Evolutionary conservation across 176 grass and related monocot genomes (phyloP), one percentile per base, ranked within the genome.

Genomic region (Oryza brachyantha): DNA sequence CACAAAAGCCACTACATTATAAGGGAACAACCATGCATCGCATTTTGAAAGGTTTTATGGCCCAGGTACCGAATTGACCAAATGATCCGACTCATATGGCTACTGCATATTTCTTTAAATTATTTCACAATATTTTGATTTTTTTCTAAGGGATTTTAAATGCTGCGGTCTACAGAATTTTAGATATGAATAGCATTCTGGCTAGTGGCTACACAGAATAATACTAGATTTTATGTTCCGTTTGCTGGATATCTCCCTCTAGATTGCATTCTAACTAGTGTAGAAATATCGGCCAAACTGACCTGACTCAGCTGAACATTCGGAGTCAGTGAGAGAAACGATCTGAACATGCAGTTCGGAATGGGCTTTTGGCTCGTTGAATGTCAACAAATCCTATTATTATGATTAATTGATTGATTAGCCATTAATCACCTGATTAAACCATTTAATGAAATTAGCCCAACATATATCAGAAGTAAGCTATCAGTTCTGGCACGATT

Each of bases 1-100:
- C 91, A 29, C 34, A 79, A 66, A 87, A 83, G 28, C 66, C 91
- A 74, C 80, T 93, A 52, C 64, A 87, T 86, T 90, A 73, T 79
- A 93, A 90, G 76, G 85, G 88, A 77, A 90, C 91, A 58, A 31
- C 61, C 13, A 50, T 93, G 37, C 88, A 93, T 80, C 91, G 85
- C 66, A 93, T 93, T 60, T 70, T 93, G n/a, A 71, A 85, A 78
- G 88, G 85, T 42, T 90, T 93, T 86, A 83, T 88, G 84, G 91
- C 85, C 73, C 88, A 93, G 88, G 91, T 93, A 86, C 60, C 71
- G 27, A 50, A 57, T 24, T 65, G 70, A 45, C 19, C 10, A 70
- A 43, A 66, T 64, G 21, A 41, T 38, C 25, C 48, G 34, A 57
- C 54, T 60, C 11, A 41, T 38, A 25, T 66, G 41, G 68, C 4